phyloP scores from a whole-genome alignment of 2,329 filamentous ascomycete species.

The Microcyclospora pomicola region DNA sequence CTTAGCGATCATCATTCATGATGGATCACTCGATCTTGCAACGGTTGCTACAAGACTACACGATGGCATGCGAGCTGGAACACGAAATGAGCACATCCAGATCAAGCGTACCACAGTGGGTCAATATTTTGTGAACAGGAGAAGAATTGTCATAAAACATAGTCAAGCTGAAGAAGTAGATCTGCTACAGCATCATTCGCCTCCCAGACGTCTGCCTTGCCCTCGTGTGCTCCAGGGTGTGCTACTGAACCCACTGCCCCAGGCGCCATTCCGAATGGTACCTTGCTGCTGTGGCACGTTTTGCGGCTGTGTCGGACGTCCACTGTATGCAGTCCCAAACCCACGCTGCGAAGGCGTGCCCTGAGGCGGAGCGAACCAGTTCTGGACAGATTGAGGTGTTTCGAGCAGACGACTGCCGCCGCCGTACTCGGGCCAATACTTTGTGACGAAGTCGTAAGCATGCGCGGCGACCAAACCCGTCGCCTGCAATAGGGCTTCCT shows the following conservation, averaged over 20 bases:
- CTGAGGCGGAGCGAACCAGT: slow-evolving; percentile 43
- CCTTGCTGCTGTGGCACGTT: slow-evolving; percentile 13
- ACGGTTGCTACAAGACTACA: too few species aligned
- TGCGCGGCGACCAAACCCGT: slow-evolving; percentile 81
- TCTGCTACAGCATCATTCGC: slow-evolving; percentile 9
- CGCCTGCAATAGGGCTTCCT: slow-evolving; percentile 46
- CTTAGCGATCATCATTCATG: too few species aligned
- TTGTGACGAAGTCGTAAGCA: slow-evolving; percentile 75
- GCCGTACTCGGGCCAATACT: slow-evolving; percentile 79
- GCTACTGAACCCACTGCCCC: slow-evolving; percentile 19
- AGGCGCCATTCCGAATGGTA: slow-evolving; percentile 18
- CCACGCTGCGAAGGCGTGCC: slow-evolving; percentile 32
- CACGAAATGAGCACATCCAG: too few species aligned
- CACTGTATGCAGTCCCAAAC: slow-evolving; percentile 48
- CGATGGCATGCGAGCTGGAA: too few species aligned
- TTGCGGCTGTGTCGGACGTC: slow-evolving; percentile 30
- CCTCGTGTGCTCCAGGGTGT: slow-evolving; percentile 47
- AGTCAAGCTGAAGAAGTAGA: too few species aligned
- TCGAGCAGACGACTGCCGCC: slow-evolving; percentile 63
- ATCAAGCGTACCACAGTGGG: too few species aligned
- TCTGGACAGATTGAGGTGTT: slow-evolving; percentile 59
- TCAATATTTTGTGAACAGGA: too few species aligned
- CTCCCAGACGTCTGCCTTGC: slow-evolving; percentile 47
- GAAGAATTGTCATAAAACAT: too few species aligned
- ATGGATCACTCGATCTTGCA: too few species aligned